Base-by-base conservation (phyloP, 352 stramenopile genomes). In the Phytophthora europaea region DNA sequence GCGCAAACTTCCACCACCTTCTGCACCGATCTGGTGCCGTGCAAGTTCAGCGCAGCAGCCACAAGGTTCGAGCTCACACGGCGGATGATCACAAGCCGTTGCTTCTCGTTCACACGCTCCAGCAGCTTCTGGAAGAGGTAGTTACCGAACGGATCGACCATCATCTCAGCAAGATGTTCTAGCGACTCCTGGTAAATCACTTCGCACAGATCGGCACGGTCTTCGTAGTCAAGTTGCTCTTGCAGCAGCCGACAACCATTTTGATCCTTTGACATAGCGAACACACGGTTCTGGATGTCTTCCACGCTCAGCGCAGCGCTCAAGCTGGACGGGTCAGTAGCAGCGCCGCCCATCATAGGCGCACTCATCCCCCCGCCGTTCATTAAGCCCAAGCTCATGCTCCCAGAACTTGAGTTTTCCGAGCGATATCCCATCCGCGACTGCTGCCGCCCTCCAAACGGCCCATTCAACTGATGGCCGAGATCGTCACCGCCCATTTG, bases 81-180 rank as follows among this genome's bases (percentile, higher is more conserved):
- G n/a, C 82, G 84, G 40, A 99, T 88, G 70, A 99, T 96, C 67
- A 92, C 94, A 23, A 98, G 80, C 0, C 98, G 89, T 72, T 99
- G 94, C 45, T 92, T 87, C 6, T 91, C 83, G 34, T 84, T 94
- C 55, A 98, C 97, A 54, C 98, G 94, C 68, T 99, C 98, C 28
- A 99, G 82, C 34, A 99, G 95, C 81, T 99, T 99, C 82, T 99
- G 98, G 78, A 99, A 99, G 13, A 99, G 79, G 68, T 99, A 99
- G 76, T 99, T 99, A 7, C 98, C 98, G 79, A 99, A 99, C 6
- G 98, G 97, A 78, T 99, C 97, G n/a, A 99, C 95, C 97, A 99
- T 99, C 77, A 98, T 98, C 75, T 99, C 96, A 12, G 93, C 92
- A 82, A 99, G 92, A 72, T 99, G 97, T 31, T 97, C 90, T 8